Percentiles rank a stretch among this genome's conserved stretches.
Evolutionary conservation across 164 flowering plant species (phyloP).

Genomic region (Kingdonia uniflora): DNA sequence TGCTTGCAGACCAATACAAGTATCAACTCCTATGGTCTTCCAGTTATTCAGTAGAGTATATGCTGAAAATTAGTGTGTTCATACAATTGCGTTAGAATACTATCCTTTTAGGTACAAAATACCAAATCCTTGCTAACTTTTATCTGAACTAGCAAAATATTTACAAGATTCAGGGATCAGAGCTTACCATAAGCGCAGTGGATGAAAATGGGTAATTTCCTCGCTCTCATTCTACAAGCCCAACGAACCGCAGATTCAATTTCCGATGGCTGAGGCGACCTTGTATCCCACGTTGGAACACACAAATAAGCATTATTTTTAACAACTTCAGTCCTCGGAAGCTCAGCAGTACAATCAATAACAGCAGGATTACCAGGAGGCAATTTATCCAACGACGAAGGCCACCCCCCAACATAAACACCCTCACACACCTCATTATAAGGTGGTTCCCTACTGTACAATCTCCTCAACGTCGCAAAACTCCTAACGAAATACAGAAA

Average conservation of each 20-base stretch:
- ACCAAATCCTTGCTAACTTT: no score
- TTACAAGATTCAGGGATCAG: background rate
- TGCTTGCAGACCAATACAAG: no score
- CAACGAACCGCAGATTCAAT: constrained; percentile 79
- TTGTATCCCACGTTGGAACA: constrained; percentile 85
- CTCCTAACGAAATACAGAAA: constrained; percentile 44
- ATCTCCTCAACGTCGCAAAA: constrained; percentile 41
- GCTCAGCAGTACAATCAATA: constrained; percentile 82
- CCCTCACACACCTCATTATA: constrained; percentile 62
- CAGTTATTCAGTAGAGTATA: no score
- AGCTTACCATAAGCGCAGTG: constrained; percentile 82
- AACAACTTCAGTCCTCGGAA: constrained; percentile 46
- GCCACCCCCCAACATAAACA: constrained; percentile 91
- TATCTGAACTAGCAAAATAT: background rate
- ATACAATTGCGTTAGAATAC: no score
- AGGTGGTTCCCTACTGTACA: constrained; percentile 44
- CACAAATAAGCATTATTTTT: constrained; percentile 44
- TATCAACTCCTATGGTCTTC: no score
- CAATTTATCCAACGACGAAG: constrained; percentile 34
- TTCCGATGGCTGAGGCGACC: constrained; percentile 57
- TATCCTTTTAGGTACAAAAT: no score
- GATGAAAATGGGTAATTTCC: constrained; percentile 47
- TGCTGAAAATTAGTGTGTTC: no score
- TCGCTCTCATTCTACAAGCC: constrained; percentile 73
- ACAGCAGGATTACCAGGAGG: constrained; percentile 81